Percentiles rank a stretch among this genome's conserved stretches.
Conservation (phyloP, 495 filamentous ascomycete species). For the Clohesyomyces aquaticus region DNA sequence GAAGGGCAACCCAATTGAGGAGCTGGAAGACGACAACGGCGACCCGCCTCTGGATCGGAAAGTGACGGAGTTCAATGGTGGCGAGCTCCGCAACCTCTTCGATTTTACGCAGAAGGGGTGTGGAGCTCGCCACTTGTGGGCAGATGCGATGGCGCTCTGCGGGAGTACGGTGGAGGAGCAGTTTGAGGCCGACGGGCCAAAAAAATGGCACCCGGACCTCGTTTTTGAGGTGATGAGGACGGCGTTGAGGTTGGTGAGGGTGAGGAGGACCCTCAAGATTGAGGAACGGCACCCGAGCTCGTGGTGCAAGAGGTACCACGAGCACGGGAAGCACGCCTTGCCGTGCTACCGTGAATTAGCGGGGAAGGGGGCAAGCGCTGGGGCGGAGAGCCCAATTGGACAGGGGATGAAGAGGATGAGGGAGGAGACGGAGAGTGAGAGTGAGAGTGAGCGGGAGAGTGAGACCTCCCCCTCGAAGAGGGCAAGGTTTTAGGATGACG, state of each 20-base stretch:
- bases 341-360: conserved; percentile 15
- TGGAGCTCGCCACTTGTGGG: conserved; percentile 30
- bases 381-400: background rate
- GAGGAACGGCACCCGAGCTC: conserved; percentile 7
- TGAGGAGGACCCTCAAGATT: conserved; percentile 15
- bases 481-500: background rate
- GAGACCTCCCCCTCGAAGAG: background rate
- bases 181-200: background rate
- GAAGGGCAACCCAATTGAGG: background rate
- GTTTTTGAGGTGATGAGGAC: conserved; percentile 22
- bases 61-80: conserved; percentile 14
- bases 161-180: conserved; percentile 7
- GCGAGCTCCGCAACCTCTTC: conserved; percentile 21
- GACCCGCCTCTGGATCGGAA: background rate
- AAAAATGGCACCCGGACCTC: conserved; percentile 19
- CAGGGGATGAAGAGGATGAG: background rate
- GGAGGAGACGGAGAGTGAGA: background rate
- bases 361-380: background rate
- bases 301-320: conserved; percentile 32
- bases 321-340: conserved; percentile 6
- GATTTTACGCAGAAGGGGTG: background rate
- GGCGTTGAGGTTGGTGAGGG: conserved; percentile 6
- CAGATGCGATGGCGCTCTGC: conserved; percentile 27
- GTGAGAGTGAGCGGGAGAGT: background rate
- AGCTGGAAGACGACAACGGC: background rate